Percentiles rank a stretch among this genome's conserved stretches.
Evolutionary conservation across 2,329 filamentous ascomycete genomes (phyloP).

Genomic region (Stachybotrys elegans): DNA sequence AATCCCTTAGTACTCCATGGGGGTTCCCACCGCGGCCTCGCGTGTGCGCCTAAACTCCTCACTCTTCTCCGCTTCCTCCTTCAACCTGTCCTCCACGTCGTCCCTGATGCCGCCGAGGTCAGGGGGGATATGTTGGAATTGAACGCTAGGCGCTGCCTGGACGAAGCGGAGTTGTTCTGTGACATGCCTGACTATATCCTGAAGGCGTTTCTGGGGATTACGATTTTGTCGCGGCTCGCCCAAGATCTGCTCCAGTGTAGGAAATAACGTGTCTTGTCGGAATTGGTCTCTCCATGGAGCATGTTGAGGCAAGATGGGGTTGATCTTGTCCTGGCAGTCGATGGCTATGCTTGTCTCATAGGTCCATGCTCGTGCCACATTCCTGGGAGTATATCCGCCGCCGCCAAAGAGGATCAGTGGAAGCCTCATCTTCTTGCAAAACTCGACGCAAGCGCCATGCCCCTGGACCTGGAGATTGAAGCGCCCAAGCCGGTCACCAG

Average conservation of each 20-base stretch:
- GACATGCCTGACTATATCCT: slow-evolving; percentile 71
- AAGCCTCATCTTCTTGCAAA: slow-evolving; percentile 73
- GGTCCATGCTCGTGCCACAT: slow-evolving; percentile 94
- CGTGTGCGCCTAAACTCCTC: slow-evolving; percentile 45
- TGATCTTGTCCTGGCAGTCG: slow-evolving; percentile 64
- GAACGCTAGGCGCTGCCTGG: slow-evolving; percentile 78
- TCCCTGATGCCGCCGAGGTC: slow-evolving; percentile 65
- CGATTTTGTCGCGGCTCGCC: slow-evolving; percentile 69
- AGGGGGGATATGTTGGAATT: slow-evolving; percentile 74
- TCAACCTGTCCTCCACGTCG: slow-evolving; percentile 62
- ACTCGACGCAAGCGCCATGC: slow-evolving; percentile 86
- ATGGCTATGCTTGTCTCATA: slow-evolving; percentile 93
- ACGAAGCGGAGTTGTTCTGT: slow-evolving; percentile 85
- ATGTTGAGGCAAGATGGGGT: slow-evolving; percentile 68
- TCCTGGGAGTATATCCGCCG: slow-evolving; percentile 92
- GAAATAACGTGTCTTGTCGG: slow-evolving; percentile 80
- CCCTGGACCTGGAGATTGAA: slow-evolving; percentile 97
- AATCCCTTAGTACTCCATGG: slow-evolving; percentile 56
- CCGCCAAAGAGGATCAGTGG: slow-evolving; percentile 90
- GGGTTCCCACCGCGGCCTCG: slow-evolving; percentile 52
- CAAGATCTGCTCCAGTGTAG: slow-evolving; percentile 69
- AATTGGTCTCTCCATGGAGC: slow-evolving; percentile 88
- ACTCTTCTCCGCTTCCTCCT: slow-evolving; percentile 59
- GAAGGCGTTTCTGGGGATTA: slow-evolving; percentile 71
- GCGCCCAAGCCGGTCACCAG: slow-evolving; percentile 85